A percentile compares a stretch with the other conserved stretches of the same genome.
Evolutionary conservation across 106 monocot genomes (phyloP).

Genomic region (Dendrobium huoshanense): DNA sequence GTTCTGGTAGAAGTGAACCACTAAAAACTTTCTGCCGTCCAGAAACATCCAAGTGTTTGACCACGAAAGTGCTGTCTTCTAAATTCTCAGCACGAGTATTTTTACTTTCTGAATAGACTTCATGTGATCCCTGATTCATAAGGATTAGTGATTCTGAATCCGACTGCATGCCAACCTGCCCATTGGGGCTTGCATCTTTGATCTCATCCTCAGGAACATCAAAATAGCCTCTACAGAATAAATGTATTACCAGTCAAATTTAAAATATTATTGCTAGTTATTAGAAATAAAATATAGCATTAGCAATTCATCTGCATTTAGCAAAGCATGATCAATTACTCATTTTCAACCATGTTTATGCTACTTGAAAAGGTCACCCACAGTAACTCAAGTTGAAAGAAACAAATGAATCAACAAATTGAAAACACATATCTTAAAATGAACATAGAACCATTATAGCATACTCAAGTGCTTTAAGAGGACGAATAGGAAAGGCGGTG

Average conservation of each 20-base stretch:
- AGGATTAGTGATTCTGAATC: conserved; percentile 16
- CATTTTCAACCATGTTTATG: neutral
- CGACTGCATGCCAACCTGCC: conserved; percentile 20
- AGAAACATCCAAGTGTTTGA: conserved; percentile 26
- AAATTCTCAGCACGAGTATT: conserved; percentile 25
- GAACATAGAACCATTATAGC: neutral
- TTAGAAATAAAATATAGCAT: neutral
- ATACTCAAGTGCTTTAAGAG: conserved; percentile 89
- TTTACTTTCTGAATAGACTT: conserved; percentile 17
- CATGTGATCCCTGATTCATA: conserved; percentile 19
- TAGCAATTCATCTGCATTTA: neutral
- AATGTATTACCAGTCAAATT: neutral
- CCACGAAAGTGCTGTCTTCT: conserved; percentile 37
- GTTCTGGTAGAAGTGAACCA: conserved; percentile 65
- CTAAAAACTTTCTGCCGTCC: conserved; percentile 44
- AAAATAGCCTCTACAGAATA: conserved; percentile 63
- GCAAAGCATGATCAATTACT: neutral
- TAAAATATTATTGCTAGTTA: neutral
- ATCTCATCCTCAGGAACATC: conserved; percentile 82
- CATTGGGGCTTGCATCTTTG: conserved; percentile 23
- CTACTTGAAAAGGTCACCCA: neutral
- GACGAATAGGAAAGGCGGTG: conserved; percentile 62
- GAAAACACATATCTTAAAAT: neutral
- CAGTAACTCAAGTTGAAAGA: neutral
- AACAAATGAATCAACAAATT: neutral